Percentiles rank a stretch among this genome's conserved stretches.
Evolutionary conservation across 805 yeast genomes (phyloP).

Genomic region (Yueomyces sinensis): DNA sequence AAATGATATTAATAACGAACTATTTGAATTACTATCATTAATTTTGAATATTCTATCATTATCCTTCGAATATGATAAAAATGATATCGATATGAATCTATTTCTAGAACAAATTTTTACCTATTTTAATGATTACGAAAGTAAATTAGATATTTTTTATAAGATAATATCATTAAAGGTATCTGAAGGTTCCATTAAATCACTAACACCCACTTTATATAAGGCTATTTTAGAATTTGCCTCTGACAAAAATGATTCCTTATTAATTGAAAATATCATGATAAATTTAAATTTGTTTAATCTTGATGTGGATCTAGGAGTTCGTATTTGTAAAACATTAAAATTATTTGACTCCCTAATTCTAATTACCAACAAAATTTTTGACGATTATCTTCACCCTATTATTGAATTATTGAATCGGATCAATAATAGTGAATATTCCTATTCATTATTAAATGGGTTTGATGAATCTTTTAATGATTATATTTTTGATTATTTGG

Average conservation of each 20-base stretch:
- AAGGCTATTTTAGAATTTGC: constrained; percentile 46
- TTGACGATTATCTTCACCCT: constrained; percentile 64
- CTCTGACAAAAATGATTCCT: constrained; percentile 28
- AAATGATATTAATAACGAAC: constrained; percentile 8
- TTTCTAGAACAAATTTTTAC: constrained; percentile 7
- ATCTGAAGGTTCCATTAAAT: constrained; percentile 29
- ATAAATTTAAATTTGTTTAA: constrained; percentile 54
- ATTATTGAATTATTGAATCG: constrained; percentile 39
- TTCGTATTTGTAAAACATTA: constrained; percentile 44
- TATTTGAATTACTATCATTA: constrained; percentile 5
- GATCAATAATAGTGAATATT: constrained; percentile 7
- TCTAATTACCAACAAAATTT: constrained; percentile 57
- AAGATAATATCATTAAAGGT: constrained; percentile 40
- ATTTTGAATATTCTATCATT: not conserved
- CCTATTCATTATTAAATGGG: not conserved
- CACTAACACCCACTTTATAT: constrained; percentile 51
- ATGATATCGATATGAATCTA: not conserved
- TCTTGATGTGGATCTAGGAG: constrained; percentile 68
- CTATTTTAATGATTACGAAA: constrained; percentile 5
- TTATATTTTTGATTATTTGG: constrained; percentile 41
- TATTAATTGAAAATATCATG: constrained; percentile 48
- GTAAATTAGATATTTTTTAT: constrained; percentile 31
- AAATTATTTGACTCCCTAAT: constrained; percentile 48
- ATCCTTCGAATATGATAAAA: constrained; percentile 2
- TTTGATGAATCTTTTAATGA: not conserved